Evolutionary conservation across 345 rosid genomes (phyloP).

Genomic region (Eucalyptus erythrocorys): DNA sequence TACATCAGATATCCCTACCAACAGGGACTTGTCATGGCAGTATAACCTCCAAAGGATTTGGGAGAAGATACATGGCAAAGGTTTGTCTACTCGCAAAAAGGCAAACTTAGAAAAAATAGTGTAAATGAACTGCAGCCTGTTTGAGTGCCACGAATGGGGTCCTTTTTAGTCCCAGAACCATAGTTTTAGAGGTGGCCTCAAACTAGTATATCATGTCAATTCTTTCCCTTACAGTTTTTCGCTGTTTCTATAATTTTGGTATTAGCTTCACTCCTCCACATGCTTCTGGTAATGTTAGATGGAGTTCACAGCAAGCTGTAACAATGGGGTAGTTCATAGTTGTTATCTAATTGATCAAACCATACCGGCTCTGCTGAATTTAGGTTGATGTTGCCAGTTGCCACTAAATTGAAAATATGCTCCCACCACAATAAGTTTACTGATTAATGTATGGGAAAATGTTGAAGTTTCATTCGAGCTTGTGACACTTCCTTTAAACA

Average conservation of each 20-base stretch:
- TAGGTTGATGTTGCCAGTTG: not conserved
- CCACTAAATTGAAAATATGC: not conserved
- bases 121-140: not conserved
- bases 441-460: not conserved
- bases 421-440: not conserved
- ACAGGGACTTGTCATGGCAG: constrained; percentile 71
- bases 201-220: not conserved
- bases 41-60: constrained; percentile 56
- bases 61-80: constrained; percentile 63
- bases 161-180: not conserved
- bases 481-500: not conserved
- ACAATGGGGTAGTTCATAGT: not conserved
- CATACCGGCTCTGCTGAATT: not conserved
- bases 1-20: constrained; percentile 21
- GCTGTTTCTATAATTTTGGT: not conserved
- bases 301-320: not conserved
- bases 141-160: not conserved
- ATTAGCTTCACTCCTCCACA: not conserved
- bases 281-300: not conserved
- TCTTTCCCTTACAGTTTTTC: not conserved
- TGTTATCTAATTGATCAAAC: not conserved
- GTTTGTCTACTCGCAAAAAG: constrained; percentile 4
- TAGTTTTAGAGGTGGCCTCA: not conserved
- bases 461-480: not conserved
- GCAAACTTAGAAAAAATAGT: not conserved